Percentiles rank a stretch among this genome's conserved stretches.
phyloP scores from a whole-genome alignment of 345 rosid genomes.

The Hypericum perforatum region DNA sequence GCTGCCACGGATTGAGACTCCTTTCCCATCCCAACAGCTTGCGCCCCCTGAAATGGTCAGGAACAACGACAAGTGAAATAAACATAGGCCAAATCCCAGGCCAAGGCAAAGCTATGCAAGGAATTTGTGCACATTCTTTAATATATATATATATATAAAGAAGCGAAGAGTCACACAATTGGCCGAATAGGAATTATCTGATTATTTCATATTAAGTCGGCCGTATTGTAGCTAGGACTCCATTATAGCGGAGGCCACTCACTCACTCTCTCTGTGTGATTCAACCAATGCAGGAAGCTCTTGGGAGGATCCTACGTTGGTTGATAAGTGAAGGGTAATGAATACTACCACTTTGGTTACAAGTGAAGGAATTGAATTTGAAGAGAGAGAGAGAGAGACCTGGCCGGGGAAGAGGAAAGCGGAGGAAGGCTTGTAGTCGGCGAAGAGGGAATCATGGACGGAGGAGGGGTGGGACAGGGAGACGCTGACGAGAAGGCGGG shows the following conservation, averaged over 20 bases:
- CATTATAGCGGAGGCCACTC: too few species aligned
- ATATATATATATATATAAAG: too few species aligned
- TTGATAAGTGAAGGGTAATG: too few species aligned
- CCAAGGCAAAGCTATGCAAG: too few species aligned
- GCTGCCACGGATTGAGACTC: conserved; percentile 68
- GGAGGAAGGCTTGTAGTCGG: conserved; percentile 59
- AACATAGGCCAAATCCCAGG: not conserved
- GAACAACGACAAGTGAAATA: not conserved
- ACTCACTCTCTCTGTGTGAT: too few species aligned
- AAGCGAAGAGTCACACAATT: too few species aligned
- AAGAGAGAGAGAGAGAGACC: conserved; percentile 27
- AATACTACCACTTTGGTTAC: not conserved
- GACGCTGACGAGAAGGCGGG: conserved; percentile 40
- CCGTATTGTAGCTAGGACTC: too few species aligned
- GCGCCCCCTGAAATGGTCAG: conserved; percentile 60
- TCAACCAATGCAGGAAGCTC: too few species aligned
- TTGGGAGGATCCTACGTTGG: too few species aligned
- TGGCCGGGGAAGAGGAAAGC: conserved; percentile 97
- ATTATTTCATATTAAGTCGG: too few species aligned
- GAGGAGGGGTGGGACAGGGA: conserved; percentile 37
- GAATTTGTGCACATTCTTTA: too few species aligned
- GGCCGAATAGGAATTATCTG: too few species aligned
- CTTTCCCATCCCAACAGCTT: conserved; percentile 94
- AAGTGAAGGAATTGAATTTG: not conserved
- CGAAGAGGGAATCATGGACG: conserved; percentile 51